phyloP scores from a whole-genome alignment of 768 basidiomycete species.

The Tylopilus cervinicoccineus region DNA sequence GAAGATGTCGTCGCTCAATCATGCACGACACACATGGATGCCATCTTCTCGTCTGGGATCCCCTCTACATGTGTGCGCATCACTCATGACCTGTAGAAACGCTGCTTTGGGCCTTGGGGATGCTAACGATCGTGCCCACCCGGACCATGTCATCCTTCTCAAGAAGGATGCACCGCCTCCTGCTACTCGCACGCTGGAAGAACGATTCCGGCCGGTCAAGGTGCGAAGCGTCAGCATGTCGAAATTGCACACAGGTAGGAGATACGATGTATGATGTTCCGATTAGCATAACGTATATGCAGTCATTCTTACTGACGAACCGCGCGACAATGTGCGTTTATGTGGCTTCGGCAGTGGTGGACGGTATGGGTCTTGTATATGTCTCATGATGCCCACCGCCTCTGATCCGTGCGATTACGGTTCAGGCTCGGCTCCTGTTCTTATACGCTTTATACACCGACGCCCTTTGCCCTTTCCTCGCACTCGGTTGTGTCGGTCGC shows the following conservation, averaged over 20 bases:
- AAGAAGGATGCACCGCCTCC: slow-evolving; percentile 13
- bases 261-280: neutral
- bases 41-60: neutral
- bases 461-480: slow-evolving; percentile 53
- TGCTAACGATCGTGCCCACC: slow-evolving; percentile 68
- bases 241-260: slow-evolving; percentile 78
- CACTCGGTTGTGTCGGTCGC: slow-evolving; percentile 65
- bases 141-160: slow-evolving; percentile 66
- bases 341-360: slow-evolving; percentile 92
- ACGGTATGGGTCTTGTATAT: slow-evolving; percentile 45
- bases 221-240: slow-evolving; percentile 77
- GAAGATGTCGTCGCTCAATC: too few relatives aligned
- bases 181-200: slow-evolving; percentile 28
- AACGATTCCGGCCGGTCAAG: slow-evolving; percentile 58
- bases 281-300: neutral
- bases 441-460: slow-evolving; percentile 75
- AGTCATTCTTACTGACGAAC: slow-evolving; percentile 71
- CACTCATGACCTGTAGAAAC: slow-evolving; percentile 48
- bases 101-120: slow-evolving; percentile 85
- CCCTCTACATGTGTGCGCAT: neutral
- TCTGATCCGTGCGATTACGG: neutral
- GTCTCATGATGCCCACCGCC: neutral
- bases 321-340: slow-evolving; percentile 66
- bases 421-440: slow-evolving; percentile 66
- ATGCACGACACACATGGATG: neutral